Conservation (phyloP, 176 grass and related monocot genomes). For the Eleusine coracana region DNA sequence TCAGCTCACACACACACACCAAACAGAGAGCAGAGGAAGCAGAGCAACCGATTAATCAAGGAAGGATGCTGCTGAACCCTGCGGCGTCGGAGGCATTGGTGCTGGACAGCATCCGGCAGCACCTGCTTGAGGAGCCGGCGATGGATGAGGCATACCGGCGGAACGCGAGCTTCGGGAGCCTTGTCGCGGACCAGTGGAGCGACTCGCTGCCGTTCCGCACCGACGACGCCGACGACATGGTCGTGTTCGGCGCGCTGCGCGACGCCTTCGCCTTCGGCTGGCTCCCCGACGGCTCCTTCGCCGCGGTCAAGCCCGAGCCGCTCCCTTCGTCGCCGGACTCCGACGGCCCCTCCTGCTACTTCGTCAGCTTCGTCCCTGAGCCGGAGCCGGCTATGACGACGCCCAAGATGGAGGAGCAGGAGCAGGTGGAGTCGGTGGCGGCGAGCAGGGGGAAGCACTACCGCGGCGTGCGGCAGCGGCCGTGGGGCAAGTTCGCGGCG, state of each 20-base stretch:
- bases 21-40: not conserved
- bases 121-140: constrained; percentile 62
- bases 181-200: constrained; percentile 69
- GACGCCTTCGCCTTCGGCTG: constrained; percentile 79
- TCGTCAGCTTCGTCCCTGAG: not conserved
- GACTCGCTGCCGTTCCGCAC: constrained; percentile 67
- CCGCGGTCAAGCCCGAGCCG: constrained; percentile 50
- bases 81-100: constrained; percentile 41
- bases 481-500: constrained; percentile 97
- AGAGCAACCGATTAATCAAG: not conserved
- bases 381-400: not conserved
- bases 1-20: constrained; percentile 30
- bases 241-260: constrained; percentile 64
- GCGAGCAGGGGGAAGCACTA: constrained; percentile 68
- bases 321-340: constrained; percentile 28
- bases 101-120: constrained; percentile 57
- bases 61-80: constrained; percentile 35
- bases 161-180: constrained; percentile 72
- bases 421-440: not conserved
- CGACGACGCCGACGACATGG: constrained; percentile 96
- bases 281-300: constrained; percentile 71
- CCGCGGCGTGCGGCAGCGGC: constrained; percentile 85
- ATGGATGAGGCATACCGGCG: constrained; percentile 4
- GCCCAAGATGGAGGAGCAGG: not conserved
- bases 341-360: constrained; percentile 2